A percentile compares a stretch with the other conserved stretches of the same genome.
phyloP scores from a whole-genome alignment of 2,329 filamentous ascomycete genomes.

The Colletotrichum coccodes region DNA sequence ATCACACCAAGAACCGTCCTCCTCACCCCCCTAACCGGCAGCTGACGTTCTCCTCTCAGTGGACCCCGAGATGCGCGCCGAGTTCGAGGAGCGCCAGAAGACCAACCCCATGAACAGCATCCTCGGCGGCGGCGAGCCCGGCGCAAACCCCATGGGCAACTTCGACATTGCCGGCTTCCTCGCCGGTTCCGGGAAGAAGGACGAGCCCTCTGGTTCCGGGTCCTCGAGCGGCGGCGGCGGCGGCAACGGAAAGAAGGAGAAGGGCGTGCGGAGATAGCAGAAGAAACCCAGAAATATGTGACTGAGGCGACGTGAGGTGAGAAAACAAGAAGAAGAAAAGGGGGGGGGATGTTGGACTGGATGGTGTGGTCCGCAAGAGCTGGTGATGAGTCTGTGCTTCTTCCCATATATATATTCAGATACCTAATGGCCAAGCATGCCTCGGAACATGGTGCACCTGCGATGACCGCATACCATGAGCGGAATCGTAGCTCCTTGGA shows the following conservation, averaged over 20 bases:
- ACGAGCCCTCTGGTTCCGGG: conserved; percentile 47
- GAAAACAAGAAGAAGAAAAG: background rate
- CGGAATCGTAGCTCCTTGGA: background rate
- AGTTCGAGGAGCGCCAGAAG: conserved; percentile 92
- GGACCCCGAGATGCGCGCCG: conserved; percentile 94
- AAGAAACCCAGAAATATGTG: background rate
- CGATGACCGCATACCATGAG: background rate
- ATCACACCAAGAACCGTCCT: background rate
- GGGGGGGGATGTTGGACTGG: background rate
- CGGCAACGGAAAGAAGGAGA: conserved; percentile 48
- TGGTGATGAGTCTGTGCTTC: background rate
- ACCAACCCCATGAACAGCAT: conserved; percentile 72
- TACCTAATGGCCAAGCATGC: background rate
- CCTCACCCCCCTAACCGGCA: background rate
- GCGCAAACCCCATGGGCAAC: conserved; percentile 57
- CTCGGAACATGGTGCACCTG: too few species aligned
- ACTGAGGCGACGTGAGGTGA: background rate
- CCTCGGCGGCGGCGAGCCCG: conserved; percentile 49
- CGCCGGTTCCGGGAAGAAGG: conserved; percentile 60
- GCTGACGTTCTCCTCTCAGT: conserved; percentile 63
- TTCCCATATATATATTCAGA: conserved; percentile 15
- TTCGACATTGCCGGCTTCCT: conserved; percentile 74
- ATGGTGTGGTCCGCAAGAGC: background rate
- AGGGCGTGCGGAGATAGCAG: conserved; percentile 50
- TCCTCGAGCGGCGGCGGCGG: conserved; percentile 35